Evolutionary conservation across 2,329 filamentous ascomycete genomes (phyloP).

Genomic region (Aspergillus sergii): DNA sequence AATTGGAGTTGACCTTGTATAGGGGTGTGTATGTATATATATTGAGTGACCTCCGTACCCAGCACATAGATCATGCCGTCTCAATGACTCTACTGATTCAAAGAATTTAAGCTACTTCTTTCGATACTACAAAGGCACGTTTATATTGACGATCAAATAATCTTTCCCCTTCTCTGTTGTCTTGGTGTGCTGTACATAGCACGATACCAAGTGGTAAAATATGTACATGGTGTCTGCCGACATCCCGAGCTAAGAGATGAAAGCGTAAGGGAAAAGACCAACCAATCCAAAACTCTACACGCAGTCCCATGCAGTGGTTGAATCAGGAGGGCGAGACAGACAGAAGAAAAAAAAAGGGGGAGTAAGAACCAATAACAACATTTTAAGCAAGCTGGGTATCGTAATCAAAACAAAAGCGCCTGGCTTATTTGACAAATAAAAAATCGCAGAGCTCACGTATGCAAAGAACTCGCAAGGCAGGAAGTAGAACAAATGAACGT

Average conservation of each 20-base stretch:
- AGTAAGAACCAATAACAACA: background rate
- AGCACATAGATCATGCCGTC: background rate
- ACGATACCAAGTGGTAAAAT: background rate
- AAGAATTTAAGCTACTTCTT: too few relatives aligned
- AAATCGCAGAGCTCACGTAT: background rate
- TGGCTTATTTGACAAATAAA: background rate
- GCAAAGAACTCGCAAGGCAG: background rate
- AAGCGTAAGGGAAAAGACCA: background rate
- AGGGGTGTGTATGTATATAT: background rate
- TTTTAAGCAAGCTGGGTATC: background rate
- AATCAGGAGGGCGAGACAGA: background rate
- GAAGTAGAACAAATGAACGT: background rate
- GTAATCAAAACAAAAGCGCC: background rate
- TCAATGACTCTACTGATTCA: background rate
- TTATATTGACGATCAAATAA: background rate
- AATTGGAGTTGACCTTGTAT: too few relatives aligned
- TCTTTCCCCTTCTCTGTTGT: background rate
- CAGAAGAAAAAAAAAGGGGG: background rate
- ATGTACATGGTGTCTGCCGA: background rate
- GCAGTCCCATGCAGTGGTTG: background rate
- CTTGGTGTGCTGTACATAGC: background rate
- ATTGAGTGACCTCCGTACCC: background rate
- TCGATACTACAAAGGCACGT: too few relatives aligned
- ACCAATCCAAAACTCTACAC: background rate
- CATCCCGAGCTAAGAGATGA: background rate